Evolutionary conservation across 2,329 filamentous ascomycete species (phyloP), one percentile per base, ranked within the genome.

Genomic region (Raffaelea ambrosiae): DNA sequence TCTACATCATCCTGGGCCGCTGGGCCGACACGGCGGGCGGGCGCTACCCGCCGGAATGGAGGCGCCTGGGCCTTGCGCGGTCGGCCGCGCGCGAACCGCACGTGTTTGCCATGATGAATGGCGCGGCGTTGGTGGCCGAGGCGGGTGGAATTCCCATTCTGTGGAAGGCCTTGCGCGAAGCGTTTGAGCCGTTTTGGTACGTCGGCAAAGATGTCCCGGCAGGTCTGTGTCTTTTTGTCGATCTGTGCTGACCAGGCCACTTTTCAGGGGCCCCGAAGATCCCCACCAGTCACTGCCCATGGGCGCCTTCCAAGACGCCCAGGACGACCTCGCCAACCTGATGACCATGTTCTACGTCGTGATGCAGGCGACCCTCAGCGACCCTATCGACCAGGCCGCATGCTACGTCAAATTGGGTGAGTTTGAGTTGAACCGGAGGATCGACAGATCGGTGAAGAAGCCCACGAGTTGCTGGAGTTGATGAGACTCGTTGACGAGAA

Each of bases 1-100:
- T 80, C 4, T 83, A 84, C 57, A 62, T 86, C 22, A 68, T 84
- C 14, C 72, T 87, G 5, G 86, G 86, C 2, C 71, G 82, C 33
- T 90, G 86, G 86, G 76, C 73, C 3, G 72, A 81, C 43, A 87
- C 82, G 11, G 83, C 82, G 29, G 76, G 79, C 26, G 60, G 66
- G 2, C n/a, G 36, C 22, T 7, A 21, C 11, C 31, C 16, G 45
- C 60, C 64, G 49, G 54, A 70, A 49, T 55, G 61, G 49, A 62
- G 67, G 61, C 47, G 54, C 51, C 57, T 69, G 61, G 59, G 66
- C 46, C 54, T 70, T 58, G 59, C 68, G 40, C 68, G 70, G 40
- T 72, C 71, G 4, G 72, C 73, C 40, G 79, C 79, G 16, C 76
- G 74, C 16, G 60, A 66, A n/a, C 62, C 66, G 9, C 80, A 84